These are phyloP conservation scores for Torulaspora maleeae DNA, from an alignment of 805 yeast genomes.

Conservation along the genomic window DNA sequence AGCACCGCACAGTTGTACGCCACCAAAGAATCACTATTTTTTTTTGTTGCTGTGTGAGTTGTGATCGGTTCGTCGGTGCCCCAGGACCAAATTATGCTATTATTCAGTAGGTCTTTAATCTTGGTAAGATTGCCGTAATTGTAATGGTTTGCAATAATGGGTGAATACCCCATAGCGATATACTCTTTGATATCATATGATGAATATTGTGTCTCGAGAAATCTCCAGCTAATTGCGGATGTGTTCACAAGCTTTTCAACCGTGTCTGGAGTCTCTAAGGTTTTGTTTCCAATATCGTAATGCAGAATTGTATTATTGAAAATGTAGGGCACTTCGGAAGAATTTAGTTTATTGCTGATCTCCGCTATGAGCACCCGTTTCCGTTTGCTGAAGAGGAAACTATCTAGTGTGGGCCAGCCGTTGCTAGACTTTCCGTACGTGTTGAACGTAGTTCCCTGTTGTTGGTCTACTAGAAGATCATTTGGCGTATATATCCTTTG, in stretches of 20 bases:
- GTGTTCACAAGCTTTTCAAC: slow-evolving; percentile 11
- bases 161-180: slow-evolving; percentile 58
- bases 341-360: slow-evolving; percentile 26
- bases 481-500: slow-evolving; percentile 32
- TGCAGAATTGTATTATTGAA: slow-evolving; percentile 23
- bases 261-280: slow-evolving; percentile 22
- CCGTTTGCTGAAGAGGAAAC: slow-evolving; percentile 35
- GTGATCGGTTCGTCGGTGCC: slow-evolving; percentile 47
- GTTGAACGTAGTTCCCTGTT: slow-evolving; percentile 15
- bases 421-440: slow-evolving; percentile 9
- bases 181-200: slow-evolving; percentile 37
- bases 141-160: slow-evolving; percentile 48
- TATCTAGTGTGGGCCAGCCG: slow-evolving; percentile 37
- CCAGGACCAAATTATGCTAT: slow-evolving; percentile 70
- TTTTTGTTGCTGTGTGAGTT: slow-evolving; percentile 15
- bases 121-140: slow-evolving; percentile 20
- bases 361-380: slow-evolving; percentile 39
- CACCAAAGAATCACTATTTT: slow-evolving; percentile 13
- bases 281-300: slow-evolving; percentile 20
- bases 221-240: slow-evolving; percentile 36
- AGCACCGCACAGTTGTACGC: slow-evolving; percentile 46
- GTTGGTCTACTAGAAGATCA: slow-evolving; percentile 24
- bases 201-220: slow-evolving; percentile 44
- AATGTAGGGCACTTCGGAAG: slow-evolving; percentile 34
- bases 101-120: slow-evolving; percentile 34